A percentile compares a stretch with the other conserved stretches of the same genome.
Evolutionary conservation across 495 filamentous ascomycete species (phyloP).

Genomic region (Lepidopterella palustris): DNA sequence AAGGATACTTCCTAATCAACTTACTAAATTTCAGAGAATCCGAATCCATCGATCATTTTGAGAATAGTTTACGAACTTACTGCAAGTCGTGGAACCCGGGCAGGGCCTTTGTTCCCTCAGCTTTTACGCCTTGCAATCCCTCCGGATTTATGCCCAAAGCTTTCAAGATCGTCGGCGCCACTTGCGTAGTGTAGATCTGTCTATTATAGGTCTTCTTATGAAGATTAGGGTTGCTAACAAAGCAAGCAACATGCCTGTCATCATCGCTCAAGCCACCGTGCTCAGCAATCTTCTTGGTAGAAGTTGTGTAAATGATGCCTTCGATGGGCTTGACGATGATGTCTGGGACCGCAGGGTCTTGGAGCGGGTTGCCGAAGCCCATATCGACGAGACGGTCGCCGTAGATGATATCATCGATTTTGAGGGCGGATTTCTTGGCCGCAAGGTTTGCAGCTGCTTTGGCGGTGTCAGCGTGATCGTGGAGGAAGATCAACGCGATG

Average conservation of each 20-base stretch:
- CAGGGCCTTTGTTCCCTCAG: constrained; percentile 27
- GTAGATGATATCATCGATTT: constrained; percentile 34
- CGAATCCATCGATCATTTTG: too few species aligned
- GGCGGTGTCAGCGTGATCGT: constrained; percentile 20
- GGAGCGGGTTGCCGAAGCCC: constrained; percentile 34
- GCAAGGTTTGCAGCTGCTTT: constrained; percentile 31
- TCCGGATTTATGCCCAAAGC: constrained; percentile 31
- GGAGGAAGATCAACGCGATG: constrained; percentile 37
- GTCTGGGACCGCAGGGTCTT: constrained; percentile 37
- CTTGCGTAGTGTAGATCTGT: constrained; percentile 30
- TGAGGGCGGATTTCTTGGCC: constrained; percentile 11
- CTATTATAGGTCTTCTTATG: constrained; percentile 18
- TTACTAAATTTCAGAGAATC: too few species aligned
- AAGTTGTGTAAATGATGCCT: constrained; percentile 38
- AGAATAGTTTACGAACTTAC: too few species aligned
- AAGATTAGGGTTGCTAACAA: constrained; percentile 29
- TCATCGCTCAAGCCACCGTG: constrained; percentile 36
- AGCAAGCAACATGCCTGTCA: constrained; percentile 34
- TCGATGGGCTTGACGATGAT: constrained; percentile 34
- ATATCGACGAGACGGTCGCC: constrained; percentile 23
- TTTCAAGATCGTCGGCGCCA: constrained; percentile 36
- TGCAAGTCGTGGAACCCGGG: constrained; percentile 20
- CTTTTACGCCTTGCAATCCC: constrained; percentile 27
- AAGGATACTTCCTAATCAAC: too few species aligned
- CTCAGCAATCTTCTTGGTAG: constrained; percentile 34